Evolutionary conservation across 129 eudicot genomes (phyloP), one percentile per base, ranked within the genome.

Genomic region (Centella asiatica): DNA sequence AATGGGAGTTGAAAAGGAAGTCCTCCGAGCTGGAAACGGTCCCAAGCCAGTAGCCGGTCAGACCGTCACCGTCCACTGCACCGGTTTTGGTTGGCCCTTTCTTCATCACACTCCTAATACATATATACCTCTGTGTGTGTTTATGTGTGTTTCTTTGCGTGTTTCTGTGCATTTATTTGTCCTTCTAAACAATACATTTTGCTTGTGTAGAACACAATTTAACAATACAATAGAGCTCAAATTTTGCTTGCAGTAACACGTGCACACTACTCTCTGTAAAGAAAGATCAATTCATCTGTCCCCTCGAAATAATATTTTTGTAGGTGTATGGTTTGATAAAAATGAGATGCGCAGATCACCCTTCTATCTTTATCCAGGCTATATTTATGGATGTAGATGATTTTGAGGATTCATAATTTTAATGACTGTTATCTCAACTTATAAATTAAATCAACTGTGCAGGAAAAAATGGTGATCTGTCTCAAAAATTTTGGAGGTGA

Each of bases 21-120:
- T 87, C 6, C 25, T 90, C 70, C 72, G 80, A 42, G 34, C 95
- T 58, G 95, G 95, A 33, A 81, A 62, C 56, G 98, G 98, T 5
- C 94, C 98, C 14, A 90, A 86, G 45, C 98, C 98, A 6, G 56
- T 29, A 7, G 63, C 74, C 59, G 98, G 98, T 19, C 98, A 90
- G 57, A 79, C 65, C 20, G 98, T 90, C 72, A 84, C 95, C 65
- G 98, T 90, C 56, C 98, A 90, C 86, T 90, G 98, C 67, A 90
- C 98, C 44, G 98, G 98, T 34, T 90, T 34, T 57, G 98, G 97
- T 77, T 52, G 62, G 69, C 17, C 23, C 57, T 51, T 15, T 57
- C 25, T 44, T 2, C 17, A 20, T 23, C 20, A 60, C 74, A 71
- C 80, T 75, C 77, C 63, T 24, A 17, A 11, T 69, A 4, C 40